phyloP scores from a whole-genome alignment of 2,329 filamentous ascomycete species.

The Phialophora verrucosa region DNA sequence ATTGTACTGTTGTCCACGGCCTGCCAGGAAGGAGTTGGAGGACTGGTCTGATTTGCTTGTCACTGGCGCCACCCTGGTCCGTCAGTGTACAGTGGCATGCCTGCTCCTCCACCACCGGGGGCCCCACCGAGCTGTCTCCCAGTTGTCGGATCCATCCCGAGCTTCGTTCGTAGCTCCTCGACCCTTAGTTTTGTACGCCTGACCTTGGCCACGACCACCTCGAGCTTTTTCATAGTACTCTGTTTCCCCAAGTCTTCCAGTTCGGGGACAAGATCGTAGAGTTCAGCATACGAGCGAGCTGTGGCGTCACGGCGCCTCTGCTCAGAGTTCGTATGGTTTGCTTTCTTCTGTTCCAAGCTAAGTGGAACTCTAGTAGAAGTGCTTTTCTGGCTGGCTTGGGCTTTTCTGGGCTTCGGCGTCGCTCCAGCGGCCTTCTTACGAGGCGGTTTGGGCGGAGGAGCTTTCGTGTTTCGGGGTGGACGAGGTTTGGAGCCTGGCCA shows the following conservation, averaged over 20 bases:
- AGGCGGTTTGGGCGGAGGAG: conserved; percentile 22
- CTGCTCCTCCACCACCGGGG: conserved; percentile 8
- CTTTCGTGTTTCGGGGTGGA: conserved; percentile 24
- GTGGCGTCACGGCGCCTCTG: conserved; percentile 40
- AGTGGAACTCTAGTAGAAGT: conserved; percentile 34
- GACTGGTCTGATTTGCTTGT: neutral
- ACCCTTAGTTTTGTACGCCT: conserved; percentile 30
- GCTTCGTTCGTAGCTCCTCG: conserved; percentile 29
- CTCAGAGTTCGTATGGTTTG: conserved; percentile 40
- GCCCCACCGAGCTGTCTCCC: conserved; percentile 22
- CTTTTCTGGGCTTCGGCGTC: conserved; percentile 28
- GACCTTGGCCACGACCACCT: conserved; percentile 38
- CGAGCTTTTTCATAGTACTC: conserved; percentile 40
- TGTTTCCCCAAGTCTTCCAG: conserved; percentile 37
- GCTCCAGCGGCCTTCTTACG: conserved; percentile 25
- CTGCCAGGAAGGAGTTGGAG: neutral
- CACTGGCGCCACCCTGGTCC: conserved; percentile 23
- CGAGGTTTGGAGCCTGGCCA: conserved; percentile 32
- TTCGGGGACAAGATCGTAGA: conserved; percentile 40
- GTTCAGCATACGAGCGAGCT: conserved; percentile 36
- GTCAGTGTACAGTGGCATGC: conserved; percentile 19
- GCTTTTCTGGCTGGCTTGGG: conserved; percentile 13
- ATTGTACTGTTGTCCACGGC: conserved; percentile 14
- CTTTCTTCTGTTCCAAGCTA: conserved; percentile 38
- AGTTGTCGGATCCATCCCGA: conserved; percentile 29